Evolutionary conservation across 257 asterid species (phyloP), one percentile per base, ranked within the genome.

Genomic region (Solanum pennellii): DNA sequence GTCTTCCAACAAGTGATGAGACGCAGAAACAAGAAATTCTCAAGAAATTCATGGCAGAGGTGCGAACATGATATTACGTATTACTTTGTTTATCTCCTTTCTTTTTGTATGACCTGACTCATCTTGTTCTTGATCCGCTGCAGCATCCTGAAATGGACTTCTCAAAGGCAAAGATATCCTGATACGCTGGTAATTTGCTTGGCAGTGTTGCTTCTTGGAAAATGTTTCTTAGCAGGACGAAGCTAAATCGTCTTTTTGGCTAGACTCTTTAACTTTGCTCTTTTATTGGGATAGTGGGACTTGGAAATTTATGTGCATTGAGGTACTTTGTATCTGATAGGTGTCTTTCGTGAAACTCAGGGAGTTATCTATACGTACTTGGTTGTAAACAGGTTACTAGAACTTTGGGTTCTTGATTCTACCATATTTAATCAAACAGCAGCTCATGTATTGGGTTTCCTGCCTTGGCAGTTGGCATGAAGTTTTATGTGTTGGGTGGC

Each of bases 121-220:
- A 60, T 23, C 20, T 35, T 49, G 60, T 23, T 60, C 37, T 25
- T 73, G 12, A 62, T 25, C 37, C 69, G 20, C 7, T 94, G 95
- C 95, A 95, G 98, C 98, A 95, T 89, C 98, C 95, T 1, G 95
- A 94, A 83, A 92, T 93, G 98, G 98, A 95, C 88, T 95, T 94
- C 86, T 92, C 97, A 0, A 87, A 88, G 87, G 94, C 97, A 1
- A 94, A 94, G 90, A 83, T 95, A 45, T 83, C 88, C 88, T 95
- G 91, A 89, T 77, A 74, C 12, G 60, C 27, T 44, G 49, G 87
- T 44, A 89, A 77, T 33, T 71, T 41, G 13, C 44, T 29, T 72
- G 44, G 65, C 75, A 37, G 69, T 68, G 86, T 23, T 83, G 27
- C 45, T 73, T 60, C 31, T 59, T 12, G 59, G 25, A 80, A 9